phyloP scores from a whole-genome alignment of 345 rosid species.

The Euclidium syriacum region DNA sequence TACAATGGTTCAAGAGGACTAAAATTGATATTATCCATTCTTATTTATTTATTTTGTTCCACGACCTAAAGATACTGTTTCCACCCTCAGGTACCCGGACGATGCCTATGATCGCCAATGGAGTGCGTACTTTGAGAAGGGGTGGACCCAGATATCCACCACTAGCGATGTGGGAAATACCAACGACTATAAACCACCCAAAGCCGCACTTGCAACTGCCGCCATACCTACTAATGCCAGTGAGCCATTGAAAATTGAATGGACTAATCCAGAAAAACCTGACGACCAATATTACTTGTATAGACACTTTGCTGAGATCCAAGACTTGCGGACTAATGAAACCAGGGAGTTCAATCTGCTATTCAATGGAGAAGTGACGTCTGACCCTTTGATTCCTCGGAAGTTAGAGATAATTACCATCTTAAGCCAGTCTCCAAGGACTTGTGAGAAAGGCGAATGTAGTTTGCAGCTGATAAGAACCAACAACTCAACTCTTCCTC shows the following conservation, averaged over 20 bases:
- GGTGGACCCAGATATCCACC: constrained; percentile 1
- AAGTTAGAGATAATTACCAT: not conserved
- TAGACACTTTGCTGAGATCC: constrained; percentile 19
- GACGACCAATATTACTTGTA: not conserved
- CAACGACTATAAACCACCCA: not conserved
- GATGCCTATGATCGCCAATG: constrained; percentile 36
- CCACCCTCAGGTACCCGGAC: constrained; percentile 29
- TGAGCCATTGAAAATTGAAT: not conserved
- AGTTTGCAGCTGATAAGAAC: constrained; percentile 15
- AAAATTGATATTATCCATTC: not conserved
- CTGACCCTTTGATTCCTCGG: not conserved
- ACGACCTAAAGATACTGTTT: not conserved
- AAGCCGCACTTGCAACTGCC: not conserved
- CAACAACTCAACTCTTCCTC: constrained; percentile 28
- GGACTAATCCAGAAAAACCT: not conserved
- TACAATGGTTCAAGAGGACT: not conserved
- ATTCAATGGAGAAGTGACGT: not conserved
- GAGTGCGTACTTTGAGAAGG: not conserved
- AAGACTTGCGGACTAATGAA: not conserved
- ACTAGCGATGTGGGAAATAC: not conserved
- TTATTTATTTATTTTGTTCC: not conserved
- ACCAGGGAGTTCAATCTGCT: constrained; percentile 17
- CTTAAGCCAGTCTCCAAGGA: not conserved
- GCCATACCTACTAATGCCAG: constrained; percentile 22
- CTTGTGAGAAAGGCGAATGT: not conserved